Base-by-base conservation (phyloP, 1,139 yeast species). In the Taphrina wiesneri region DNA sequence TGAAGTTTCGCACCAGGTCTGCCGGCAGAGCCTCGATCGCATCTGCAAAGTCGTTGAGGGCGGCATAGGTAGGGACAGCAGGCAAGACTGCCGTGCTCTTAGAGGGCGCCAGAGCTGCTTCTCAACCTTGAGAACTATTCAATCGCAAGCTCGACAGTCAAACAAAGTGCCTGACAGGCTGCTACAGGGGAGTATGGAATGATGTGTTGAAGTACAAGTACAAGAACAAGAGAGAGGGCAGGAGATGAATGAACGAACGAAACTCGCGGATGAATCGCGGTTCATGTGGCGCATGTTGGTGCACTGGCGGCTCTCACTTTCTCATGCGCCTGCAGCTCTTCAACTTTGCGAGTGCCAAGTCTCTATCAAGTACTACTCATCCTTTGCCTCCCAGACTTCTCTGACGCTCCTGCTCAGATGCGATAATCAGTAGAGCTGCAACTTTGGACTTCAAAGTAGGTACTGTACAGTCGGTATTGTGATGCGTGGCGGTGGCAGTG, bases 1-100 rank as follows among this genome's bases (percentile, higher is more conserved):
- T 93, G 76, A 92, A 86, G 75, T 92, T 93, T 67, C 93, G 85
- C 63, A 91, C 84, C 63, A 90, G 81, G 72, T 91, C 97, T 68
- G 83, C 74, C 0, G 99, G 99, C 70, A 92, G 81, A 32, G 97
- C 97, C 75, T 91, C 96, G 69, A 93, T 83, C 1, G 93, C 96
- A 78, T 93, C 99, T 54, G 90, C 82, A 67, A 93, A 84, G 74
- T 93, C 99, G 77, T 92, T 93, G 67, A 93, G 80, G 0, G 98
- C 99, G 0, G 97, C 96, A 70, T 85, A 82, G 56, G 86, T 77
- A n/a, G 54, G 36, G 39, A 26, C 54, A 45, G 49, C 49, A 21
- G 49, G 49, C 49, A 45, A 21, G 28, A 45, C 49, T 45, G 49
- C 49, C 49, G 49, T 45, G 49, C 49, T 45, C 49, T 45, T 45